phyloP scores from a whole-genome alignment of 345 rosid species.

The Gossypium longicalyx region DNA sequence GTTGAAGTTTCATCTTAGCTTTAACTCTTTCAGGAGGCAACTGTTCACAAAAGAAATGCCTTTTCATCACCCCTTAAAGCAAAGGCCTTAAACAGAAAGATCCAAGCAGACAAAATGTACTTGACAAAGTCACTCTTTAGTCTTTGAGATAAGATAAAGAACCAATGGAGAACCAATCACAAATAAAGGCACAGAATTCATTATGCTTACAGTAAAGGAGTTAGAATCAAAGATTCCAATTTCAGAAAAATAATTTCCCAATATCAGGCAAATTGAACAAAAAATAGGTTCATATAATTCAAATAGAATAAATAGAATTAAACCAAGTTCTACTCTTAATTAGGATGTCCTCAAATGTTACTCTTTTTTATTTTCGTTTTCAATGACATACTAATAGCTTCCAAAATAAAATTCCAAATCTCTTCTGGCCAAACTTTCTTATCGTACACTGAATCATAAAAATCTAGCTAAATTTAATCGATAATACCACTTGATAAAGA shows the following conservation, averaged over 20 bases:
- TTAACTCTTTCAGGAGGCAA: slow-evolving; percentile 80
- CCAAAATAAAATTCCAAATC: background rate
- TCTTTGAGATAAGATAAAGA: background rate
- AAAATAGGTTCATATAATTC: background rate
- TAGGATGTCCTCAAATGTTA: background rate
- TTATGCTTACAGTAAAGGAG: background rate
- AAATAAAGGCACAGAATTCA: background rate
- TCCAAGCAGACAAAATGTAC: background rate
- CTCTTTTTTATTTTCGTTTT: background rate
- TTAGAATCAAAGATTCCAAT: background rate
- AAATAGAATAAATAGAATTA: background rate
- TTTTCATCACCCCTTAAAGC: background rate
- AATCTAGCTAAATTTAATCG: background rate
- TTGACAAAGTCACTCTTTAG: background rate
- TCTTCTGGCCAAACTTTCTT: background rate
- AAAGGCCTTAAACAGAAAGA: background rate
- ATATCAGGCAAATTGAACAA: background rate
- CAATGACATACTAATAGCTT: background rate
- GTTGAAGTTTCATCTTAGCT: slow-evolving; percentile 90
- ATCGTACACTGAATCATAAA: background rate
- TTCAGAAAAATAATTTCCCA: background rate
- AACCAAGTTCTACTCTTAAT: background rate
- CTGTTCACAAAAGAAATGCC: slow-evolving; percentile 40
- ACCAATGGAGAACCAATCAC: slow-evolving; percentile 6
- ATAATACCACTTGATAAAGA: background rate